phyloP scores from a whole-genome alignment of 169 alveolate species.

The Plasmodium gaboni region DNA sequence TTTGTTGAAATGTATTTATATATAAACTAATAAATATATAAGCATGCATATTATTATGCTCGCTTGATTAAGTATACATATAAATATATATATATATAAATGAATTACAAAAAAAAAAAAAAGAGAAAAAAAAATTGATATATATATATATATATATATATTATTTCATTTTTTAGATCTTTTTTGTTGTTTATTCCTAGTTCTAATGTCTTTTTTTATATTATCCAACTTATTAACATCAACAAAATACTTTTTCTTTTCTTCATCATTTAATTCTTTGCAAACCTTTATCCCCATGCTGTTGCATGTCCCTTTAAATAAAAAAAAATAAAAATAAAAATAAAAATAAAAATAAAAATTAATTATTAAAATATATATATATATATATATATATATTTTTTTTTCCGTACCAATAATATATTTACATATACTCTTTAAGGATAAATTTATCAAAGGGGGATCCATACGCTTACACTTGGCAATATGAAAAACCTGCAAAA shows the following conservation, averaged over 20 bases:
- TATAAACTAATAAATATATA: no score
- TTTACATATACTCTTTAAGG: constrained; percentile 80
- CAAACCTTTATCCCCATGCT: constrained; percentile 87
- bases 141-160: background rate
- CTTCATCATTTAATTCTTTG: constrained; percentile 85
- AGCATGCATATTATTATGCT: no score
- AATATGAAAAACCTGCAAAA: constrained; percentile 87
- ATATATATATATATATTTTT: constrained; percentile 50
- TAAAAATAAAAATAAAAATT: background rate
- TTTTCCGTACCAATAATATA: constrained; percentile 79
- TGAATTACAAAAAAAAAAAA: no score
- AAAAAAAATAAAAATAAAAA: background rate
- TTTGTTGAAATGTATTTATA: no score
- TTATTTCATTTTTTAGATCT: constrained; percentile 44
- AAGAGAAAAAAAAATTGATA: no score
- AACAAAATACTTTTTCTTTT: constrained; percentile 86
- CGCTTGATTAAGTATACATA: no score
- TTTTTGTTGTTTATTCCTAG: constrained; percentile 74
- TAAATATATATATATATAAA: no score
- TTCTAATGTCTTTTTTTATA: constrained; percentile 86
- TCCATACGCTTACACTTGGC: constrained; percentile 91
- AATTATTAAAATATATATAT: background rate
- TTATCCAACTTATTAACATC: constrained; percentile 85
- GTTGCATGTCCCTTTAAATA: constrained; percentile 81
- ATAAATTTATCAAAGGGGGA: constrained; percentile 86